Conservation (phyloP, 352 stramenopile genomes). For the Phytopythium mirpurense region DNA sequence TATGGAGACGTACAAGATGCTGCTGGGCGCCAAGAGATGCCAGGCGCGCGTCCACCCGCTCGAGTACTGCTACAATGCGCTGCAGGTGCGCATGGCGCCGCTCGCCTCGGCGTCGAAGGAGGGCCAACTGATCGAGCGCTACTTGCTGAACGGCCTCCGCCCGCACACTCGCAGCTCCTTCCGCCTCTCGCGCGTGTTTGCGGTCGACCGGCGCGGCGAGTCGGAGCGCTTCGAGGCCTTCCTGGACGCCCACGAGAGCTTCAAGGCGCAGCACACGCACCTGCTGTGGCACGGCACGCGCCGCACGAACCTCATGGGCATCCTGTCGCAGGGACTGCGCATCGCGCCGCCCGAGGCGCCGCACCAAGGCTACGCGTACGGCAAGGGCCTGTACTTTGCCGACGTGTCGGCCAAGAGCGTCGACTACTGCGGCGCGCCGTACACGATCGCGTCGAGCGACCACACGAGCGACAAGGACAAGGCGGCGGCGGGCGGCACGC, state of each 20-base stretch:
- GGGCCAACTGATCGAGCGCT: constrained; percentile 41
- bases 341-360: constrained; percentile 82
- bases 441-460: constrained; percentile 31
- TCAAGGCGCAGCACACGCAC: constrained; percentile 37
- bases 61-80: constrained; percentile 74
- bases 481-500: too few species aligned
- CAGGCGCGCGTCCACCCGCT: constrained; percentile 41
- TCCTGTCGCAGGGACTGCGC: constrained; percentile 78
- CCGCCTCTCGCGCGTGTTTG: constrained; percentile 60
- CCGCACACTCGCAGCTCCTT: constrained; percentile 21
- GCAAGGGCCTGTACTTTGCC: constrained; percentile 86
- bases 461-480: constrained; percentile 20
- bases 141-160: constrained; percentile 57
- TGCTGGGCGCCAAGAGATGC: constrained; percentile 49
- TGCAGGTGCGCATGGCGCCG: constrained; percentile 54
- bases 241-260: constrained; percentile 25
- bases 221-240: constrained; percentile 41
- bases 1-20: constrained; percentile 73
- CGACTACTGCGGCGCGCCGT: constrained; percentile 59
- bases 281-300: constrained; percentile 85
- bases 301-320: constrained; percentile 82
- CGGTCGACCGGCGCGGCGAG: constrained; percentile 58
- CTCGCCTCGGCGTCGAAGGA: constrained; percentile 26
- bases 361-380: constrained; percentile 77
- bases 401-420: constrained; percentile 76